Evolutionary conservation across 176 grass and related monocot species (phyloP).

Genomic region (Otatea glauca): DNA sequence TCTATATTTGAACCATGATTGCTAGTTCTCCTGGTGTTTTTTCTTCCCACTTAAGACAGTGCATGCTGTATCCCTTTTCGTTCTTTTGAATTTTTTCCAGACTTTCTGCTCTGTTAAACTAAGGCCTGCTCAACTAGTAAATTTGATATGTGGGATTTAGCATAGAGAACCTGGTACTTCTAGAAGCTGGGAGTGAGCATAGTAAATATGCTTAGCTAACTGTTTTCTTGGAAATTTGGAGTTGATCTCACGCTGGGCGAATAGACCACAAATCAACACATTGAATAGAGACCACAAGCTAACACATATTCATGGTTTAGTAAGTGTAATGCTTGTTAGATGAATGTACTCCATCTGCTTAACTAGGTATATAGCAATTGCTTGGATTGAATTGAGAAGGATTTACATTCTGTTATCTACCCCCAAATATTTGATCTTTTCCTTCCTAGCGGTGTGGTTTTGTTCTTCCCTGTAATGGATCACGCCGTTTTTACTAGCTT

Average conservation of each 20-base stretch:
- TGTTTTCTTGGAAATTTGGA: not conserved
- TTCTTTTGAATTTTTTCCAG: not conserved
- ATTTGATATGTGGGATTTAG: not conserved
- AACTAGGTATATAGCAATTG: not conserved
- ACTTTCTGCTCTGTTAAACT: not conserved
- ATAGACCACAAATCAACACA: not conserved
- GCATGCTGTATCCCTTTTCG: not conserved
- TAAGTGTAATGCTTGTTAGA: not conserved
- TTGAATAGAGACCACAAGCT: not conserved
- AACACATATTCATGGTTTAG: not conserved
- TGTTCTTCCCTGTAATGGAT: too few relatives aligned
- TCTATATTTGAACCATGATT: slow-evolving; percentile 15
- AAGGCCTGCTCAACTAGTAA: not conserved
- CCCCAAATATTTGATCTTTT: too few relatives aligned
- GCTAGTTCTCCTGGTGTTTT: not conserved
- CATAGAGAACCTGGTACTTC: not conserved
- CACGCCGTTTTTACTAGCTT: too few relatives aligned
- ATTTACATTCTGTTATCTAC: not conserved
- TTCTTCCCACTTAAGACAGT: not conserved
- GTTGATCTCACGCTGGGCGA: not conserved
- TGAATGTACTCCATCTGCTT: not conserved
- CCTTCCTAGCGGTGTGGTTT: too few relatives aligned
- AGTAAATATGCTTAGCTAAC: not conserved
- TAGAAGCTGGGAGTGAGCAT: not conserved
- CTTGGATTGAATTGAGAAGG: slow-evolving; percentile 10